Base-by-base conservation (phyloP, 2,329 filamentous ascomycete genomes). In the Sclerotiophoma versabilis region DNA sequence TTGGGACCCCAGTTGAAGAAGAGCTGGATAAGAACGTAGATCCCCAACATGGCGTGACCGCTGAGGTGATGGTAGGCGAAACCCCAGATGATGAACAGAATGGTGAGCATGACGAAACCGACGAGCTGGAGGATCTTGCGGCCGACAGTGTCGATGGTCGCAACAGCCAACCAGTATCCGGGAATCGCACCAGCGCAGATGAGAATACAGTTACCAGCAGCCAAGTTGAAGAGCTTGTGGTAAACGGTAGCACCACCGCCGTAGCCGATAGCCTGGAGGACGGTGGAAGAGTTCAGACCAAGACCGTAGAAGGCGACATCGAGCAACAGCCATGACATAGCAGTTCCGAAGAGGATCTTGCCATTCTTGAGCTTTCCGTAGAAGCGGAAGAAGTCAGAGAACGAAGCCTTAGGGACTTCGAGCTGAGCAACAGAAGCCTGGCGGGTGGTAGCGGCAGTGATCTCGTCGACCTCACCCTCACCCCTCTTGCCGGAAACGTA, bases 141-240 rank as follows among this genome's bases (percentile, higher is more conserved):
- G 52, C 90, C 90, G 19, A 92, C 70, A 1, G 83, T 89, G 73
- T 93, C 90, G 50, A 92, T 85, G 5, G 84, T 73, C 7, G 66
- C 68, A 7, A 73, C 68, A 1, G 70, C 69, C 15, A 74, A 83
- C 90, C 89, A 93, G 80, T 92, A 93, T 17, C 90, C 90, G 0
- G 90, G 90, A 23, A 93, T 90, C 46, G 90, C 87, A 58, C 90
- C 90, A 11, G 90, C 90, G 50, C 89, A 85, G 63, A 92, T 85
- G 48, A 93, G 83, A 66, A 93, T 91, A 65, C 92, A 77, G 77
- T 93, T 92, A 29, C 90, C 90, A 33, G 92, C 83, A 49, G 90
- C 88, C 12, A 88, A 89, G 75, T 90, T 90, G 80, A 87, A 87
- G 56, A 92, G 81, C 69, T 81, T 82, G 61, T 90, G 74, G 77